A percentile compares a stretch with the other conserved stretches of the same genome.
These are phyloP conservation scores for Talaromyces wortmannii DNA, from an alignment of 495 filamentous ascomycete species.

Conservation along the genomic window DNA sequence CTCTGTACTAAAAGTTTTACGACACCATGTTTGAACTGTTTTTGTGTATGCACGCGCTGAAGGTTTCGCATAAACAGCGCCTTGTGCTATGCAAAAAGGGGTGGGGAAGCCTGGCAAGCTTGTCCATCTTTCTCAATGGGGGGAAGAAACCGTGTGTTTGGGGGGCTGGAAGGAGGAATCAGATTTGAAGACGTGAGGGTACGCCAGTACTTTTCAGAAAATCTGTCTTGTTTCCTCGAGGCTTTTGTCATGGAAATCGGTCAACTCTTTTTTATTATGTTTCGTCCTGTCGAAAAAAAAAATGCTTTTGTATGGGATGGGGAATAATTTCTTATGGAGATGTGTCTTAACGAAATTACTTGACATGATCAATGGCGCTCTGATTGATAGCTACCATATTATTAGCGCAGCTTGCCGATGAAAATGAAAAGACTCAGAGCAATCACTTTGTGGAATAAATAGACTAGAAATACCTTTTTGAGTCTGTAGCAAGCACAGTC, in stretches of 20 bases:
- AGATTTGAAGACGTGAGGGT: slow-evolving; percentile 3
- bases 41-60: not conserved
- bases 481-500: too few relatives aligned
- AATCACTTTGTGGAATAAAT: not conserved
- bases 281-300: not conserved
- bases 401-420: slow-evolving; percentile 3
- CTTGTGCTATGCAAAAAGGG: slow-evolving; percentile 1
- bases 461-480: too few relatives aligned
- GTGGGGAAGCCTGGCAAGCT: slow-evolving; percentile 4
- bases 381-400: slow-evolving; percentile 11
- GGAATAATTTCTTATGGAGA: slow-evolving; percentile 24
- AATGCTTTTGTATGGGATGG: not conserved
- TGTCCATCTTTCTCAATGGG: slow-evolving; percentile 18
- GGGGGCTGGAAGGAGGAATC: slow-evolving; percentile 26
- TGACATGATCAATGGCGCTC: slow-evolving; percentile 14
- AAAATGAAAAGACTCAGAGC: not conserved
- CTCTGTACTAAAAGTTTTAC: slow-evolving; percentile 6
- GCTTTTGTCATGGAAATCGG: slow-evolving; percentile 28
- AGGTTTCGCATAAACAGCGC: too few relatives aligned
- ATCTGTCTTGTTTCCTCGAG: slow-evolving; percentile 6
- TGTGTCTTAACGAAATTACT: slow-evolving; percentile 20
- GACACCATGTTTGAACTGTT: slow-evolving; percentile 2
- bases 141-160: slow-evolving; percentile 25
- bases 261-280: slow-evolving; percentile 27
- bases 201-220: not conserved